These are phyloP conservation scores for Salvia hispanica DNA, from an alignment of 257 asterid species.

Conservation along the genomic window DNA sequence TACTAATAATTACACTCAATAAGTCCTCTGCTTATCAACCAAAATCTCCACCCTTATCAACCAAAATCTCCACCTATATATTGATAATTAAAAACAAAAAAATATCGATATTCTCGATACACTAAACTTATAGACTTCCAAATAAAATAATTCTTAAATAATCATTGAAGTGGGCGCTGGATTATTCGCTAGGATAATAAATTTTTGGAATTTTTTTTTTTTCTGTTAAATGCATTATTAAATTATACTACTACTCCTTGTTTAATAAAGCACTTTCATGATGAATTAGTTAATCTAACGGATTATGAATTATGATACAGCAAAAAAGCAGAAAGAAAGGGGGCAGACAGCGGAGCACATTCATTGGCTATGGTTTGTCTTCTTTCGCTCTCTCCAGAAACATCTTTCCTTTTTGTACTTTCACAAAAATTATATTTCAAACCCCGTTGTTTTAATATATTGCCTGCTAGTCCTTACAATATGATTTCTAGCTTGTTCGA, in stretches of 20 bases:
- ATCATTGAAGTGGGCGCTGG: neutral
- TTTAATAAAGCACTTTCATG: neutral
- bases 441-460: conserved; percentile 8
- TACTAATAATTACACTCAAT: no score
- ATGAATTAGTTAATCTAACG: neutral
- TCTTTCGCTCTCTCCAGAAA: conserved; percentile 44
- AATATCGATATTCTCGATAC: no score
- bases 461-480: neutral
- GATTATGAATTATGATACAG: neutral
- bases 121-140: neutral
- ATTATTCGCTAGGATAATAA: neutral
- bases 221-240: neutral
- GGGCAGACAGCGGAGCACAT: conserved; percentile 35
- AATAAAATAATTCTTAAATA: neutral
- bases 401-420: conserved; percentile 27
- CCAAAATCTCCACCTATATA: no score
- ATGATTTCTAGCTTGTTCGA: neutral
- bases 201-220: neutral
- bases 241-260: no score
- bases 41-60: no score
- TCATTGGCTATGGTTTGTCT: conserved; percentile 29
- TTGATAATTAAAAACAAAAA: no score
- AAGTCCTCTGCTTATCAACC: no score
- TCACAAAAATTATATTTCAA: neutral
- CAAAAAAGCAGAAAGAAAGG: conserved; percentile 23